Conservation (phyloP, 2,329 filamentous ascomycete genomes). For the Cryphonectria radicalis region DNA sequence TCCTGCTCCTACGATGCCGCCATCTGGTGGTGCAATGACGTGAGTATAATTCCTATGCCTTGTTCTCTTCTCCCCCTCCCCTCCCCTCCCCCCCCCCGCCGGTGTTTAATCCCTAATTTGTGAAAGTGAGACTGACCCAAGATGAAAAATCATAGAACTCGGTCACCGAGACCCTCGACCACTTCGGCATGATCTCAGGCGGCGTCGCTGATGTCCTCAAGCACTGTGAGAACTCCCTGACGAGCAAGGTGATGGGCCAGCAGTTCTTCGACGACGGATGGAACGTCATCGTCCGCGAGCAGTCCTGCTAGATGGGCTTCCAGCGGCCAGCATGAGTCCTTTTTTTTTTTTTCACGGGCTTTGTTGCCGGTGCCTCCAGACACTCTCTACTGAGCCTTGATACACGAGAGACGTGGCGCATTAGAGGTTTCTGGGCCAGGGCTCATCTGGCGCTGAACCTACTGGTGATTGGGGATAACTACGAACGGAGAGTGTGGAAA, state of each 20-base stretch:
- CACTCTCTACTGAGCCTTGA: background rate
- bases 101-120: background rate
- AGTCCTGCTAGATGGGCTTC: background rate
- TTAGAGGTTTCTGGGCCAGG: background rate
- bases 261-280: constrained; percentile 14
- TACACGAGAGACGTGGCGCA: background rate
- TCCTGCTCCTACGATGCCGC: background rate
- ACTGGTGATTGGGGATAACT: background rate
- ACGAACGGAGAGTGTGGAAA: background rate
- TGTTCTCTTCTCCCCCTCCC: no score
- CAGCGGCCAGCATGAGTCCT: background rate
- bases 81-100: no score
- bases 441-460: background rate
- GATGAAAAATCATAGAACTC: background rate
- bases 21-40: constrained; percentile 19
- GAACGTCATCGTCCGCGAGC: constrained; percentile 10
- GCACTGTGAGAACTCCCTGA: background rate
- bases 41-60: background rate
- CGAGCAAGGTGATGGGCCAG: constrained; percentile 5
- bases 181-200: background rate
- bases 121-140: background rate
- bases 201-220: background rate
- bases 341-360: background rate
- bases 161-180: background rate
- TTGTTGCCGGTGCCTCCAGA: background rate